A percentile compares a stretch with the other conserved stretches of the same genome.
Conservation (phyloP, 108 stramenopile species). For the Discostella stelligeroides region DNA sequence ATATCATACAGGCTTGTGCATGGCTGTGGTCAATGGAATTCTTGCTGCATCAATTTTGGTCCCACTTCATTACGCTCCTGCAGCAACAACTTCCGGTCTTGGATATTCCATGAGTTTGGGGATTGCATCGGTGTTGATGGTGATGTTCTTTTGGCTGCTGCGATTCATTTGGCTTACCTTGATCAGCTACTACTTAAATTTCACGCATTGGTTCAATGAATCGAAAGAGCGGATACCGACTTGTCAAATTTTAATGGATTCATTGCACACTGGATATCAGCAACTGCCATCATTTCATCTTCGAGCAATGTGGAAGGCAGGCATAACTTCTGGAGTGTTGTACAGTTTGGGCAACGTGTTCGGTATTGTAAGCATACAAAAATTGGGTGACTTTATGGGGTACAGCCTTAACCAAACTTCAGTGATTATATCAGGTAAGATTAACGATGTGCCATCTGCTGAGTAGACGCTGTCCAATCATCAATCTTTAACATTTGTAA, state of each 20-base stretch:
- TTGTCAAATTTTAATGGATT: slow-evolving; percentile 18
- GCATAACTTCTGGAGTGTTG: slow-evolving; percentile 54
- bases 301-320: slow-evolving; percentile 60
- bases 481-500: neutral
- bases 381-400: slow-evolving; percentile 79
- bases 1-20: slow-evolving; percentile 43
- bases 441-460: neutral
- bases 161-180: slow-evolving; percentile 49
- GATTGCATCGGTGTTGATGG: slow-evolving; percentile 67
- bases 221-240: neutral
- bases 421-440: slow-evolving; percentile 50
- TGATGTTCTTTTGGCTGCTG: slow-evolving; percentile 59
- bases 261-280: slow-evolving; percentile 45
- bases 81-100: slow-evolving; percentile 57
- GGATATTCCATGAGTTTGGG: slow-evolving; percentile 79
- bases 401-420: slow-evolving; percentile 63
- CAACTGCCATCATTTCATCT: slow-evolving; percentile 68
- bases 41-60: slow-evolving; percentile 62
- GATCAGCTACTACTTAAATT: slow-evolving; percentile 1
- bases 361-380: slow-evolving; percentile 68
- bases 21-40: slow-evolving; percentile 55
- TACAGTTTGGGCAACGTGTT: slow-evolving; percentile 74
- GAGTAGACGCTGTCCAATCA: neutral
- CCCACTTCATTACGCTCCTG: slow-evolving; percentile 58
- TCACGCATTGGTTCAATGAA: neutral